phyloP scores from a whole-genome alignment of 73 alveolate species.

The Tetrahymena elliotti region DNA sequence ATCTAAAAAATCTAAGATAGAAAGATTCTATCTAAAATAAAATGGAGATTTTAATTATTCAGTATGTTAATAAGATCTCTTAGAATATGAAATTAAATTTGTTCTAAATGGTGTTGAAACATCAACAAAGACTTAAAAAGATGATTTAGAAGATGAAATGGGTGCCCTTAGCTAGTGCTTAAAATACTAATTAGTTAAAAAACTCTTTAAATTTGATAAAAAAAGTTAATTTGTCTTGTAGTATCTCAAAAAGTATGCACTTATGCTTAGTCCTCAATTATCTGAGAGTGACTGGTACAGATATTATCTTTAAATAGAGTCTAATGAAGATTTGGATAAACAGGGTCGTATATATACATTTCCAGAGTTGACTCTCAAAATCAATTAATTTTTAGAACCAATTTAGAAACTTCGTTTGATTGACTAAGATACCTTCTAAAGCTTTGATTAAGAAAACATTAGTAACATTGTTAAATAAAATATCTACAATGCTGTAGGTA shows the following conservation, averaged over 20 bases:
- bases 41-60: neutral
- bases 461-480: neutral
- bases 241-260: neutral
- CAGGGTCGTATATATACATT: neutral
- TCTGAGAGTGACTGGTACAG: neutral
- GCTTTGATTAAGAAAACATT: neutral
- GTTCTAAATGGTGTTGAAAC: neutral
- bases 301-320: neutral
- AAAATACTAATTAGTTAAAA: too few species aligned
- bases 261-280: neutral
- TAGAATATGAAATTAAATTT: neutral
- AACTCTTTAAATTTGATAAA: neutral
- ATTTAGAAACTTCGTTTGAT: neutral
- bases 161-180: neutral
- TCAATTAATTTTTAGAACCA: neutral
- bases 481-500: too few species aligned
- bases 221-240: neutral
- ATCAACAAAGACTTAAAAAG: neutral
- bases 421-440: neutral
- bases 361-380: neutral
- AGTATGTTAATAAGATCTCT: neutral
- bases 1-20: neutral
- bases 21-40: too few species aligned
- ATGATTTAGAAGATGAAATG: neutral
- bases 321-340: neutral